Evolutionary conservation across 345 rosid genomes (phyloP), one percentile per base, ranked within the genome.

Genomic region (Arabidopsis arenosa): DNA sequence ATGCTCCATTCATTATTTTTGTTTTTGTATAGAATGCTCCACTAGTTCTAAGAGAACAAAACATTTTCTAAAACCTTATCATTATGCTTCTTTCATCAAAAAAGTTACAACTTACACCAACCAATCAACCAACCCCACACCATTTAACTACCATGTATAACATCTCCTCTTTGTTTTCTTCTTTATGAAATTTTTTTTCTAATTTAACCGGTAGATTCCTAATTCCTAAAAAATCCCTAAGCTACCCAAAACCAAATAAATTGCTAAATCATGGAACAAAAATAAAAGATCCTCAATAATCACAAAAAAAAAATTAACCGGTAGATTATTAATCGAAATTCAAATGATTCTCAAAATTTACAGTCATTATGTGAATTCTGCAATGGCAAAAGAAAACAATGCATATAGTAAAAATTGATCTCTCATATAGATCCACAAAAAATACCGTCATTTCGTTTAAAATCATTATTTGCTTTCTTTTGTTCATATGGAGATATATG

Each of bases 41-140:
- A 39, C 45, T 30, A 37, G 61, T 57, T 65, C 49, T 55, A 35
- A 44, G 71, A 54, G 37, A 73, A 35, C 28, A 37, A 57, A 45
- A 39, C 60, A 21, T 51, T 48, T 66, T 66, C 61, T 26, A 26
- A 47, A 68, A 67, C 62, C 52, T 58, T 66, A 58, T 66, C 70
- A 49, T 57, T 75, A 57, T 51, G 21, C 36, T 67, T 39, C 35
- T 52, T 68, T 64, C 44, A 43, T 53, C 11, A 60, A 52, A n/a
- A 33, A 60, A 60, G 74, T 61, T 30, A 44, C 59, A 62, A 68
- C 55, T 53, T 51, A 75, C 63, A 52, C 36, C 74, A 75, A 76
- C 57, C 64, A 62, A 40, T 68, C 39, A 68, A 68, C 48, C 57
- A 61, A 21, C 80, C 68, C 67, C 69, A 49, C 74, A 68, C 23